A percentile compares a stretch with the other conserved stretches of the same genome.
Conservation (phyloP, 768 basidiomycete species). For the Filobasidium floriforme region DNA sequence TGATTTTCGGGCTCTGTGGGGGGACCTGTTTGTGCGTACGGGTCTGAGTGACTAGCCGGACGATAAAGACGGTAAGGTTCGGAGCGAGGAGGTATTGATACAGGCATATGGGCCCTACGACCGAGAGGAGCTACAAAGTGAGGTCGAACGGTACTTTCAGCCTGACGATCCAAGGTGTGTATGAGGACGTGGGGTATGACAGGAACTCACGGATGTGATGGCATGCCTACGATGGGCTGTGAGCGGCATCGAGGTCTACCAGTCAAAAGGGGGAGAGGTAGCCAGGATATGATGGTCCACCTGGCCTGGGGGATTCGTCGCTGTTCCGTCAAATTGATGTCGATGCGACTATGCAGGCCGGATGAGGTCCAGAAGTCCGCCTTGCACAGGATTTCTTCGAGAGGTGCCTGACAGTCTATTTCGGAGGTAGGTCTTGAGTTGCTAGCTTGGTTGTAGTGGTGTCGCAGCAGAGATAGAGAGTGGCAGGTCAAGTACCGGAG, state of each 20-base stretch:
- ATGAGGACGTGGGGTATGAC: not conserved
- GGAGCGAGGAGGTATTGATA: constrained; percentile 6
- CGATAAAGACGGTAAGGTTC: not conserved
- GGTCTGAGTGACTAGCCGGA: constrained; percentile 3
- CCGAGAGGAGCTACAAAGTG: not conserved
- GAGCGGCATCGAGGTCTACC: constrained; percentile 4
- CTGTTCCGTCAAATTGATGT: no score
- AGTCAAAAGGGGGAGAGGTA: not conserved
- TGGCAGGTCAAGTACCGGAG: no score
- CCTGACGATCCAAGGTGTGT: not conserved
- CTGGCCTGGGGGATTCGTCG: no score
- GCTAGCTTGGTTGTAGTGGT: no score
- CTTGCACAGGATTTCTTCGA: no score
- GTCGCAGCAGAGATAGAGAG: no score
- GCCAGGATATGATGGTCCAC: no score
- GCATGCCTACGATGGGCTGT: constrained; percentile 5
- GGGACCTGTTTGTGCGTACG: not conserved
- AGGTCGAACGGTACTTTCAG: no score
- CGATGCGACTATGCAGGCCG: no score
- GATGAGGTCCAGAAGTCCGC: no score
- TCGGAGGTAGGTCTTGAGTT: no score
- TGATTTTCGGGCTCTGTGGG: not conserved
- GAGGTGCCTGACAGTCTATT: no score
- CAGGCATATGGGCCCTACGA: not conserved
- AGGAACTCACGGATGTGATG: constrained; percentile 2